These are phyloP conservation scores for Lodderomyces parapsilosis DNA, from an alignment of 1,139 yeast genomes.

Conservation along the genomic window DNA sequence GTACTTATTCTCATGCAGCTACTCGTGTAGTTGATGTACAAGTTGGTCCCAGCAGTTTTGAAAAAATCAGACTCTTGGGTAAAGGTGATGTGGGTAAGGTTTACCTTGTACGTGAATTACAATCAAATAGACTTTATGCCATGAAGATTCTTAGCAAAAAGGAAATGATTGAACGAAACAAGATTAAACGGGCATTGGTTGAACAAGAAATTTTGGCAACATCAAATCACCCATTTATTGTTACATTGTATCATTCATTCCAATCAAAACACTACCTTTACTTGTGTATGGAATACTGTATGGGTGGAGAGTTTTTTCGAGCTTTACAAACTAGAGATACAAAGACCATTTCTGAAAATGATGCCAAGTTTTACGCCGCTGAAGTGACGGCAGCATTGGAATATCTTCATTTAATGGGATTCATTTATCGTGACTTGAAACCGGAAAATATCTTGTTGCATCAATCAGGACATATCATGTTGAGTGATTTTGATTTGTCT, in stretches of 20 bases:
- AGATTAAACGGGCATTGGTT: conserved; percentile 89
- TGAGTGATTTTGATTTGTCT: conserved; percentile 92
- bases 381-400: conserved; percentile 98
- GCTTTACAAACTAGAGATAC: conserved; percentile 91
- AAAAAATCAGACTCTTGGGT: conserved; percentile 82
- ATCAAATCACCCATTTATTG: conserved; percentile 95
- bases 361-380: conserved; percentile 92
- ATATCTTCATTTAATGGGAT: conserved; percentile 93
- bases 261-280: conserved; percentile 93
- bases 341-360: conserved; percentile 81
- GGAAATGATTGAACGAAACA: conserved; percentile 94
- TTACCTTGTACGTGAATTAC: conserved; percentile 81
- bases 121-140: conserved; percentile 75
- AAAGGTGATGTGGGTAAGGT: conserved; percentile 99
- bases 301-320: conserved; percentile 98
- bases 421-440: conserved; percentile 89
- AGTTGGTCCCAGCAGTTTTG: conserved; percentile 85
- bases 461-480: conserved; percentile 97
- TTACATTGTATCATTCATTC: conserved; percentile 92
- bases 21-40: conserved; percentile 73
- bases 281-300: conserved; percentile 97
- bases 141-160: conserved; percentile 88
- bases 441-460: conserved; percentile 93
- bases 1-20: conserved; percentile 71
- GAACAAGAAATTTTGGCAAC: conserved; percentile 97